Evolutionary conservation across 2,329 filamentous ascomycete species (phyloP).

Genomic region (Trichoderma koningii): DNA sequence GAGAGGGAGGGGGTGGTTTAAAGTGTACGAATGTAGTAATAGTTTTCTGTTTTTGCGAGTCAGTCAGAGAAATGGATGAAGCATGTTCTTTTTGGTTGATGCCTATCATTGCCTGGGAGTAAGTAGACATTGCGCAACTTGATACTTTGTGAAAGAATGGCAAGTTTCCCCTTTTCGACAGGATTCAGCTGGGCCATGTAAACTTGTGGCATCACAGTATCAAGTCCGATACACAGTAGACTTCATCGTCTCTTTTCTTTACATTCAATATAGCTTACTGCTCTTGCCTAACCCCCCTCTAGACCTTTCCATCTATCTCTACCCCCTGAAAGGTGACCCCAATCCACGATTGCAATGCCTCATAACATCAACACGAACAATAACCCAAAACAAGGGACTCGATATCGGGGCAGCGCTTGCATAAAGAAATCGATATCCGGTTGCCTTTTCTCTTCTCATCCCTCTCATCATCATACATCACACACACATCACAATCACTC

Average conservation of each 20-base stretch:
- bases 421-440: conserved; percentile 12
- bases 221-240: too few species aligned
- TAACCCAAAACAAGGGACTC: background rate
- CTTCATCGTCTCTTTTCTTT: background rate
- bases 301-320: background rate
- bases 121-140: too few species aligned
- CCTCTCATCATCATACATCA: too few species aligned
- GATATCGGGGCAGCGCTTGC: conserved; percentile 23
- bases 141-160: too few species aligned
- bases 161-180: too few species aligned
- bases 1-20: background rate
- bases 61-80: background rate
- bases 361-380: background rate
- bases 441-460: background rate
- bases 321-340: background rate
- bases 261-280: too few species aligned
- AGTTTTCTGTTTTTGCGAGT: background rate
- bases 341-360: background rate
- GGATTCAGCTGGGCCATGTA: too few species aligned
- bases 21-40: conserved; percentile 14
- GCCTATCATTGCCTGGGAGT: too few species aligned
- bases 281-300: too few species aligned
- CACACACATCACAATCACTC: background rate
- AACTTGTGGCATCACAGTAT: too few species aligned
- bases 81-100: background rate